phyloP scores from a whole-genome alignment of 2,329 filamentous ascomycete genomes.

The Didymella glomerata region DNA sequence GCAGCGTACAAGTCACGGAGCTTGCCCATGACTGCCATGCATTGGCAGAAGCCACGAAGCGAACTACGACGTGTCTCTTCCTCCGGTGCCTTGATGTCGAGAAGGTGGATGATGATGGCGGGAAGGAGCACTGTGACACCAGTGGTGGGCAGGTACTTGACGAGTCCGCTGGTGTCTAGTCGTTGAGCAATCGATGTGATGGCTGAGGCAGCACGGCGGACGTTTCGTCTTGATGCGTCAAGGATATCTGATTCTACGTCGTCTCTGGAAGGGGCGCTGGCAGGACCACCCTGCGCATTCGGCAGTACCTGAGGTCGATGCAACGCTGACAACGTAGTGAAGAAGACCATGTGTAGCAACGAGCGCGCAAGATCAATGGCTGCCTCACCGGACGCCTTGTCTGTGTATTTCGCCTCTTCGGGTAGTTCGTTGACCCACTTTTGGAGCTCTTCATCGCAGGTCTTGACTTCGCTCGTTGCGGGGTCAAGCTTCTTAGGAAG shows the following conservation, averaged over 20 bases:
- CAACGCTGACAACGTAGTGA: constrained; percentile 87
- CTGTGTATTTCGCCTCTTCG: constrained; percentile 73
- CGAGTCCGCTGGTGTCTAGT: constrained; percentile 75
- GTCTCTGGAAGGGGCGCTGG: constrained; percentile 53
- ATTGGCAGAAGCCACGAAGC: constrained; percentile 83
- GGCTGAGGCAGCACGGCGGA: constrained; percentile 82
- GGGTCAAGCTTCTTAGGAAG: constrained; percentile 86
- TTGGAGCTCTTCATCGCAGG: constrained; percentile 80
- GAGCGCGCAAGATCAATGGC: constrained; percentile 76
- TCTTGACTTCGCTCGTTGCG: constrained; percentile 80
- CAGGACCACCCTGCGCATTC: constrained; percentile 65
- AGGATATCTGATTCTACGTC: constrained; percentile 70
- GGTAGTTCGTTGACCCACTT: constrained; percentile 80
- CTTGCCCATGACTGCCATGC: constrained; percentile 89
- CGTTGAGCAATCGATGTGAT: constrained; percentile 86
- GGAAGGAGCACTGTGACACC: constrained; percentile 91
- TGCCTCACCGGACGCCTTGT: constrained; percentile 64
- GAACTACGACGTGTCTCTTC: constrained; percentile 75
- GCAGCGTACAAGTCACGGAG: constrained; percentile 90
- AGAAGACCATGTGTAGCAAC: constrained; percentile 92
- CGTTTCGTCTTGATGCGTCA: constrained; percentile 81
- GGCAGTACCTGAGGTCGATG: constrained; percentile 92
- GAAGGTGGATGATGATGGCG: constrained; percentile 90
- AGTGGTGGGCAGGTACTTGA: constrained; percentile 83
- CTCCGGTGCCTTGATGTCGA: constrained; percentile 88